phyloP scores from a whole-genome alignment of 495 filamentous ascomycete species.

The Hypoxylon subgilvum region DNA sequence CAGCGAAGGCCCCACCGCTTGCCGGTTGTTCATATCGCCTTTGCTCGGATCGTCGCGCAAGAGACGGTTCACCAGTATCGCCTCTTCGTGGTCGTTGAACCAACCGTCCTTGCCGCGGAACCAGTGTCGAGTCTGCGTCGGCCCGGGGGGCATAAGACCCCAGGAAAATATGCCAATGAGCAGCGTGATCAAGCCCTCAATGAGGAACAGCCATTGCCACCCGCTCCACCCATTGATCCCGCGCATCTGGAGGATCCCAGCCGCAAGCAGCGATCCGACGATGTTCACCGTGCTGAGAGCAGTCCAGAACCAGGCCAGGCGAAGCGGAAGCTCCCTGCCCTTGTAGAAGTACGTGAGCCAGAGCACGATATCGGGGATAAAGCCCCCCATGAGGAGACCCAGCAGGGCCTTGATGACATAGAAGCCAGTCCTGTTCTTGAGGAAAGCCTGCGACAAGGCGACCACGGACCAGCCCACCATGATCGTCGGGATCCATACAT shows the following conservation, averaged over 20 bases:
- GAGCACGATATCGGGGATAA: conserved; percentile 58
- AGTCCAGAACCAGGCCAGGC: conserved; percentile 61
- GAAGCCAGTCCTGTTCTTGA: conserved; percentile 46
- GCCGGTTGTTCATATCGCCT: conserved; percentile 67
- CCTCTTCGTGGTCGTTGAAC: conserved; percentile 65
- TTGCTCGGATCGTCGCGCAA: conserved; percentile 70
- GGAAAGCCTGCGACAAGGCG: conserved; percentile 49
- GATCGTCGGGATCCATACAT: conserved; percentile 55
- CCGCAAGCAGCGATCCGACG: conserved; percentile 56
- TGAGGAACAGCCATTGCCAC: conserved; percentile 61
- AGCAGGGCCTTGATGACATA: conserved; percentile 53
- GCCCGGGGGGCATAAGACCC: conserved; percentile 59
- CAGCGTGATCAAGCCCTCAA: conserved; percentile 62
- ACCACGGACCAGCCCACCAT: conserved; percentile 55
- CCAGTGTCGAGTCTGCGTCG: conserved; percentile 60
- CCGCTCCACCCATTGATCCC: conserved; percentile 55
- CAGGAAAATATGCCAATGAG: conserved; percentile 59
- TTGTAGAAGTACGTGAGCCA: conserved; percentile 63
- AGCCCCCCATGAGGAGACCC: conserved; percentile 56
- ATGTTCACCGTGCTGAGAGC: conserved; percentile 53
- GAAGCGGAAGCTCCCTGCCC: conserved; percentile 55
- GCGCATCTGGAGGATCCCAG: conserved; percentile 58
- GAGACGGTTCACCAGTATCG: conserved; percentile 66
- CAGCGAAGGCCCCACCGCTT: conserved; percentile 53
- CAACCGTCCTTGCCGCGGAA: conserved; percentile 62